Percentiles rank a stretch among this genome's conserved stretches.
These are phyloP conservation scores for Didymella keratinophila DNA, from an alignment of 2,329 filamentous ascomycete genomes.

Conservation along the genomic window DNA sequence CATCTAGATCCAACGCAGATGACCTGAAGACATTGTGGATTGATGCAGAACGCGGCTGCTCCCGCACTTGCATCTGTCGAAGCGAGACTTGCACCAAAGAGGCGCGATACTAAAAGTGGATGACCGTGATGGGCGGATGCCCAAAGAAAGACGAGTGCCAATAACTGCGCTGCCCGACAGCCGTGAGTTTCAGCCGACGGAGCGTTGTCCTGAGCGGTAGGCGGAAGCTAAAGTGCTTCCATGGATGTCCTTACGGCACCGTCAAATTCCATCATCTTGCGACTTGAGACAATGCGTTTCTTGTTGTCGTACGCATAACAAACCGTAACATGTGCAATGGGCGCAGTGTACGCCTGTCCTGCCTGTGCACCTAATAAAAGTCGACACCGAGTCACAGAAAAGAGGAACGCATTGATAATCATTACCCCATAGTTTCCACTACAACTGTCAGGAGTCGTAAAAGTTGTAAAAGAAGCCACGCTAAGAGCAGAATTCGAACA, in stretches of 20 bases:
- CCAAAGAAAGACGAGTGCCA: background rate
- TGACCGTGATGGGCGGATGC: background rate
- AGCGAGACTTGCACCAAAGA: slow-evolving; percentile 3
- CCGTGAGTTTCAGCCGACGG: background rate
- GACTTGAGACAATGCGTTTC: slow-evolving; percentile 6
- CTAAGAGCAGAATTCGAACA: slow-evolving; percentile 27
- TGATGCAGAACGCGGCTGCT: slow-evolving; percentile 20
- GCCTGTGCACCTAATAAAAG: slow-evolving; percentile 3
- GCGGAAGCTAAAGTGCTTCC: background rate
- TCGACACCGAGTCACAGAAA: slow-evolving; percentile 3
- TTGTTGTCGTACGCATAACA: slow-evolving; percentile 18
- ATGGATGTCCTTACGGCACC: slow-evolving; percentile 11
- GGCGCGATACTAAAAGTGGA: background rate
- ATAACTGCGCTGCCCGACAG: background rate
- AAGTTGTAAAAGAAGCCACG: slow-evolving; percentile 32
- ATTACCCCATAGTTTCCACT: slow-evolving; percentile 29
- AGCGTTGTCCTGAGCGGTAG: background rate
- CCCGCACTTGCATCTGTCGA: slow-evolving; percentile 3
- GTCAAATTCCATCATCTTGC: slow-evolving; percentile 16
- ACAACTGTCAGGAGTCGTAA: slow-evolving; percentile 9
- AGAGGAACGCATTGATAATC: slow-evolving; percentile 14
- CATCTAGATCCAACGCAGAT: background rate
- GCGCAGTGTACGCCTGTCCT: slow-evolving; percentile 5
- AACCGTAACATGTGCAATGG: slow-evolving; percentile 14
- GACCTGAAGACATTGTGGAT: background rate